phyloP scores from a whole-genome alignment of 2,329 filamentous ascomycete genomes.

The Proliferodiscus dingleyae region DNA sequence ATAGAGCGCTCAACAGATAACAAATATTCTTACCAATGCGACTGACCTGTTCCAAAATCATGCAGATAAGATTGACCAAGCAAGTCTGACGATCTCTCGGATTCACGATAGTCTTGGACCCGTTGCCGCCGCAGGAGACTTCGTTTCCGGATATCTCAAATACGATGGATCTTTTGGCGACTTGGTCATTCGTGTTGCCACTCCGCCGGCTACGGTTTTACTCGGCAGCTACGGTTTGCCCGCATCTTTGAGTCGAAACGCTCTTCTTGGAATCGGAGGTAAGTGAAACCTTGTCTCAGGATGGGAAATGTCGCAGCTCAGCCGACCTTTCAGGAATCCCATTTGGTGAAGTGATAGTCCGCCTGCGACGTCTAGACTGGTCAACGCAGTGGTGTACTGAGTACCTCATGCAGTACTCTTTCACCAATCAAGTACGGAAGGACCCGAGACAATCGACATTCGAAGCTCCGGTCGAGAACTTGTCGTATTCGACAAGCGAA shows the following conservation, averaged over 20 bases:
- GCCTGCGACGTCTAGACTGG: slow-evolving; percentile 2
- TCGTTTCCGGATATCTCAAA: slow-evolving; percentile 14
- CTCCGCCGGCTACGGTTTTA: slow-evolving; percentile 15
- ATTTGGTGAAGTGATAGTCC: slow-evolving; percentile 6
- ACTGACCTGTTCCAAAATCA: slow-evolving; percentile 24
- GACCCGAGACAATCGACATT: slow-evolving; percentile 1
- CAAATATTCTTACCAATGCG: slow-evolving; percentile 20
- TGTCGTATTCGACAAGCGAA: not conserved
- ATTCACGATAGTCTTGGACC: slow-evolving; percentile 25
- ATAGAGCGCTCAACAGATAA: slow-evolving; percentile 22
- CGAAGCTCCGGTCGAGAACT: not conserved
- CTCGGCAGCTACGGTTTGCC: slow-evolving; percentile 24
- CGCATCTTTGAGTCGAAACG: slow-evolving; percentile 21
- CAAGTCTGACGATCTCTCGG: slow-evolving; percentile 16
- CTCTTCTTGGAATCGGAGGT: slow-evolving; percentile 18
- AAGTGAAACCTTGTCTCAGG: not conserved
- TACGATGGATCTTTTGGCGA: slow-evolving; percentile 13
- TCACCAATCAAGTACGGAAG: slow-evolving; percentile 4
- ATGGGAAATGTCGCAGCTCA: not conserved
- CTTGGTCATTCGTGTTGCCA: slow-evolving; percentile 16
- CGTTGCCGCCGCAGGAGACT: slow-evolving; percentile 13
- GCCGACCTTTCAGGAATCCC: not conserved
- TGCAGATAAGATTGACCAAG: slow-evolving; percentile 21
- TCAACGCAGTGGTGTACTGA: slow-evolving; percentile 2
- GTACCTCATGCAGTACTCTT: not conserved